phyloP scores from a whole-genome alignment of 2,329 filamentous ascomycete species.

The Botrytis medusae region DNA sequence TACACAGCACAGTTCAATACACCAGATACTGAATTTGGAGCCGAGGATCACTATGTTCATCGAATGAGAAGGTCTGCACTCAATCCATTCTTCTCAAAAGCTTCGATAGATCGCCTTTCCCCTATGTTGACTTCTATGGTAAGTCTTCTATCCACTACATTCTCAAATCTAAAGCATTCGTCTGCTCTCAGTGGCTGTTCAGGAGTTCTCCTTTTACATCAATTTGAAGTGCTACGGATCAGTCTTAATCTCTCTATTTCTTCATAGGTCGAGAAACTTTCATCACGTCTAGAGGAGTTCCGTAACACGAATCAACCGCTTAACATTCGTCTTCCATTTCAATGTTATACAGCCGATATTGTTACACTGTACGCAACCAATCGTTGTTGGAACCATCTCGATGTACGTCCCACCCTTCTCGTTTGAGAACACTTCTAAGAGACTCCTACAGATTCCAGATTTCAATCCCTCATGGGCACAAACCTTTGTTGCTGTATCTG shows the following conservation, averaged over 20 bases:
- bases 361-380: conserved; percentile 19
- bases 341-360: conserved; percentile 34
- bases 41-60: conserved; percentile 32
- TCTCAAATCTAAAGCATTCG: neutral
- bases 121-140: conserved; percentile 29
- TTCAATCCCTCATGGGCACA: conserved; percentile 28
- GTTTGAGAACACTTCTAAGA: neutral
- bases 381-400: conserved; percentile 11
- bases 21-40: conserved; percentile 26
- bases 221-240: neutral
- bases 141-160: neutral
- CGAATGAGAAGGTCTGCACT: conserved; percentile 30
- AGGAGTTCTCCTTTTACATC: no score
- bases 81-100: conserved; percentile 34
- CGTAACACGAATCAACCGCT: conserved; percentile 24
- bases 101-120: conserved; percentile 27
- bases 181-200: neutral
- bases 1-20: conserved; percentile 23
- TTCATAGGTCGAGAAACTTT: conserved; percentile 27
- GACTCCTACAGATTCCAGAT: conserved; percentile 18
- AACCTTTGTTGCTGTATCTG: neutral
- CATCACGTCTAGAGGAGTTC: conserved; percentile 28
- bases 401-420: neutral
- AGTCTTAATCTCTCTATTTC: neutral
- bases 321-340: conserved; percentile 26